These are phyloP conservation scores for Raddia guianensis DNA, from an alignment of 176 grass and related monocot genomes.

Conservation along the genomic window DNA sequence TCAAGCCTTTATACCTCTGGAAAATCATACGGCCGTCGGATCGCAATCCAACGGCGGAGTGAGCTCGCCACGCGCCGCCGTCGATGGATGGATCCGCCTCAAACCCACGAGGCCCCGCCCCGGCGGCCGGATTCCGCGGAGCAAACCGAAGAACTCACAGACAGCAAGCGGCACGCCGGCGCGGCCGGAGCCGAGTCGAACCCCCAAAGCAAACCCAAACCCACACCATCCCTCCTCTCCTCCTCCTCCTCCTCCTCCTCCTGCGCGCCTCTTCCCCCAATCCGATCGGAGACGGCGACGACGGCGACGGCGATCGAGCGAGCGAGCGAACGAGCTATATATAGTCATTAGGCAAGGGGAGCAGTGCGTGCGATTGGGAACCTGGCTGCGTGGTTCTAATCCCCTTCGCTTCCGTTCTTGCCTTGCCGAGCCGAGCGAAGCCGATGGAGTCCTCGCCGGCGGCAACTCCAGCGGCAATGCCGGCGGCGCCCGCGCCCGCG, in stretches of 20 bases:
- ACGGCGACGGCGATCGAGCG: neutral
- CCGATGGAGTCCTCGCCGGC: conserved; percentile 52
- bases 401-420: neutral
- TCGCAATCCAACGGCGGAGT: neutral
- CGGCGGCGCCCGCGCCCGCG: neutral
- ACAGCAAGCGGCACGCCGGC: neutral
- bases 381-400: conserved; percentile 37
- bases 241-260: too few relatives aligned
- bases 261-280: neutral
- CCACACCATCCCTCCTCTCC: neutral
- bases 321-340: conserved; percentile 8
- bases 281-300: conserved; percentile 1
- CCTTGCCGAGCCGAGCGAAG: neutral
- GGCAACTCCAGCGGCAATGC: conserved; percentile 16
- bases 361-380: conserved; percentile 38
- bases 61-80: neutral
- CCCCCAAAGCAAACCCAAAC: neutral
- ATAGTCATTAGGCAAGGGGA: conserved; percentile 9
- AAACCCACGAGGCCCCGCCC: neutral
- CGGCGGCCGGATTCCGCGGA: conserved; percentile 12
- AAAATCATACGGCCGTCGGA: neutral
- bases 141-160: neutral
- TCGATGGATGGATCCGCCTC: neutral
- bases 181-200: neutral
- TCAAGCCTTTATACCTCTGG: too few relatives aligned